A percentile compares a stretch with the other conserved stretches of the same genome.
Conservation (phyloP, 768 basidiomycete species). For the Pholiota molesta region DNA sequence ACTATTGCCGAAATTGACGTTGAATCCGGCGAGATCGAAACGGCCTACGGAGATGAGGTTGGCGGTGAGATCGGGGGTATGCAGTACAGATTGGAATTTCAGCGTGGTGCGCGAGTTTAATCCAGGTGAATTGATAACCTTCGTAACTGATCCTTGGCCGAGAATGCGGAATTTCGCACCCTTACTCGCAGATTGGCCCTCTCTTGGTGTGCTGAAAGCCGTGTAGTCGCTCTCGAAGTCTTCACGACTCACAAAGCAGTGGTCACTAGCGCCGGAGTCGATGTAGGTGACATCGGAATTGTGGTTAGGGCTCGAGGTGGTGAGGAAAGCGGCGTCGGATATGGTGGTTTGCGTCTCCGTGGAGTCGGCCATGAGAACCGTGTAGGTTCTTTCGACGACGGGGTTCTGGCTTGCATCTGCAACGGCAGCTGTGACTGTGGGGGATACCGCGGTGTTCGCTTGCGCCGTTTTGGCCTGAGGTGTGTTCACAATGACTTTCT, state of each 20-base stretch:
- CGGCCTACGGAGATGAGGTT: constrained; percentile 28
- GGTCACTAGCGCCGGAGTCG: constrained; percentile 24
- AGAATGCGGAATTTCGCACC: constrained; percentile 20
- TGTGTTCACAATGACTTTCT: neutral
- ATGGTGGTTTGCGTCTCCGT: too few relatives aligned
- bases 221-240: constrained; percentile 19
- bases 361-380: neutral
- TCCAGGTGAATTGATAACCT: constrained; percentile 11
- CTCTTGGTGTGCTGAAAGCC: constrained; percentile 8
- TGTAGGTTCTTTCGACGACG: neutral
- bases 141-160: constrained; percentile 26
- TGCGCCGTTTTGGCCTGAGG: too few relatives aligned
- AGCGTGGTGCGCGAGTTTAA: constrained; percentile 10
- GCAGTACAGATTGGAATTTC: constrained; percentile 24
- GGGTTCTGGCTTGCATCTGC: neutral
- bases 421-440: neutral
- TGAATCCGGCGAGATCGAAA: constrained; percentile 18
- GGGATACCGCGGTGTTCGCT: neutral
- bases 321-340: neutral
- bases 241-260: constrained; percentile 23
- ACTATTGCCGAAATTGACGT: constrained; percentile 16
- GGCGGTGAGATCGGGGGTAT: constrained; percentile 27
- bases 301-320: neutral
- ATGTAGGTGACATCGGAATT: neutral
- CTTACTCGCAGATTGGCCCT: neutral